Percentiles rank a stretch among this genome's conserved stretches.
Conservation (phyloP, 257 asterid genomes). For the Voacanga thouarsii region DNA sequence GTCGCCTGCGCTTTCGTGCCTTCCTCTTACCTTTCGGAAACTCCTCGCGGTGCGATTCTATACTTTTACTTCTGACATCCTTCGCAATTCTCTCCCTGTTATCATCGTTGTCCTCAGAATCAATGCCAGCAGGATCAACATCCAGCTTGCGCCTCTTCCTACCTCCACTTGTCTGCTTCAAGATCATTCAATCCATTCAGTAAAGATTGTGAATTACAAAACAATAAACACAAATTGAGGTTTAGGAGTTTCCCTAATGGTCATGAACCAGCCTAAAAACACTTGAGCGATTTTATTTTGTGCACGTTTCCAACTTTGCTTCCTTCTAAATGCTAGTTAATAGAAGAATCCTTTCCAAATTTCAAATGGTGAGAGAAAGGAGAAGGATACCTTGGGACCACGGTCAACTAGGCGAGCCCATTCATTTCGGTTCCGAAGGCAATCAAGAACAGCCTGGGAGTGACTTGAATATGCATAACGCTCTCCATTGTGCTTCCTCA, state of each 20-base stretch:
- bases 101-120: slow-evolving; percentile 73
- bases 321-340: background rate
- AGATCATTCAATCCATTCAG: slow-evolving; percentile 4
- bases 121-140: slow-evolving; percentile 49
- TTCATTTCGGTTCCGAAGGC: slow-evolving; percentile 93
- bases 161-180: slow-evolving; percentile 64
- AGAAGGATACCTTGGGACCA: slow-evolving; percentile 76
- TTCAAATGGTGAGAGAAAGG: background rate
- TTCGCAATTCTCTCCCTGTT: slow-evolving; percentile 31
- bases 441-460: slow-evolving; percentile 96
- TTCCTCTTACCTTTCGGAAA: slow-evolving; percentile 86
- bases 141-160: slow-evolving; percentile 76
- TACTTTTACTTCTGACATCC: slow-evolving; percentile 48
- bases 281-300: background rate
- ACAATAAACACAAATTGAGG: background rate
- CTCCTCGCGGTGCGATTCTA: slow-evolving; percentile 73
- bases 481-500: slow-evolving; percentile 95
- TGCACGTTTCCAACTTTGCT: slow-evolving; percentile 5
- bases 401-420: slow-evolving; percentile 98
- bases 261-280: background rate
- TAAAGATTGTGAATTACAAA: background rate
- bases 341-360: background rate
- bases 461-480: slow-evolving; percentile 94
- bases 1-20: slow-evolving; percentile 73
- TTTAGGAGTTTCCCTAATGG: background rate